A percentile compares a stretch with the other conserved stretches of the same genome.
These are phyloP conservation scores for Leccinum sublutescens DNA, from an alignment of 768 basidiomycete genomes.

Conservation along the genomic window DNA sequence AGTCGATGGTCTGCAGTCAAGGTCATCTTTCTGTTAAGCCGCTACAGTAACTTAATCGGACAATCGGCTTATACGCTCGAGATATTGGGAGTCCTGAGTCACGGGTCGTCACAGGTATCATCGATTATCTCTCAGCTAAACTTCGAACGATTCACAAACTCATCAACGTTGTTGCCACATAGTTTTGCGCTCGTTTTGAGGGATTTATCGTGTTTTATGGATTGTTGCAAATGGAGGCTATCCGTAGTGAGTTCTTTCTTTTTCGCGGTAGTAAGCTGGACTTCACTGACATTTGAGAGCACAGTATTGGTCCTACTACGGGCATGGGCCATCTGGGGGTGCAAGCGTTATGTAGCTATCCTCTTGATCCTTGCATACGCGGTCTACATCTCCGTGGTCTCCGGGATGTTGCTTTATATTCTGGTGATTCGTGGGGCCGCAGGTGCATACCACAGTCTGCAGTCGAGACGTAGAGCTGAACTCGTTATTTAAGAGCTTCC, in stretches of 20 bases:
- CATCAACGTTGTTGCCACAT: neutral
- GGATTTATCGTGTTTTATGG: neutral
- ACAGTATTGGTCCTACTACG: slow-evolving; percentile 16
- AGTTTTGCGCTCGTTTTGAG: slow-evolving; percentile 11
- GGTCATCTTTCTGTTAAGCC: too few relatives aligned
- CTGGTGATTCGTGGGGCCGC: neutral
- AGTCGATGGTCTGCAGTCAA: too few relatives aligned
- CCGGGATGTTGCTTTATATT: neutral
- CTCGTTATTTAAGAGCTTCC: neutral
- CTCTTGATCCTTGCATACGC: too few relatives aligned
- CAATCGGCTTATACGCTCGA: too few relatives aligned
- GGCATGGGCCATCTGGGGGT: slow-evolving; percentile 11
- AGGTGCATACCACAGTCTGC: neutral
- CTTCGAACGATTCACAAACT: too few relatives aligned
- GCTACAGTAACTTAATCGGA: too few relatives aligned
- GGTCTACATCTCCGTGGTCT: too few relatives aligned
- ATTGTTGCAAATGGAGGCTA: slow-evolving; percentile 2
- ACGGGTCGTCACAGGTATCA: too few relatives aligned
- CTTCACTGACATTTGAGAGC: neutral
- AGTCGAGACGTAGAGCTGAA: neutral
- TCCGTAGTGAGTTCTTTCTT: slow-evolving; percentile 9
- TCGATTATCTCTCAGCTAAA: neutral
- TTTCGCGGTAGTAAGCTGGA: neutral
- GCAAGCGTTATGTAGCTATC: too few relatives aligned
- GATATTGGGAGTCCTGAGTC: too few relatives aligned